Evolutionary conservation across 164 flowering plant species (phyloP).

Genomic region (Cinnamomum chago): DNA sequence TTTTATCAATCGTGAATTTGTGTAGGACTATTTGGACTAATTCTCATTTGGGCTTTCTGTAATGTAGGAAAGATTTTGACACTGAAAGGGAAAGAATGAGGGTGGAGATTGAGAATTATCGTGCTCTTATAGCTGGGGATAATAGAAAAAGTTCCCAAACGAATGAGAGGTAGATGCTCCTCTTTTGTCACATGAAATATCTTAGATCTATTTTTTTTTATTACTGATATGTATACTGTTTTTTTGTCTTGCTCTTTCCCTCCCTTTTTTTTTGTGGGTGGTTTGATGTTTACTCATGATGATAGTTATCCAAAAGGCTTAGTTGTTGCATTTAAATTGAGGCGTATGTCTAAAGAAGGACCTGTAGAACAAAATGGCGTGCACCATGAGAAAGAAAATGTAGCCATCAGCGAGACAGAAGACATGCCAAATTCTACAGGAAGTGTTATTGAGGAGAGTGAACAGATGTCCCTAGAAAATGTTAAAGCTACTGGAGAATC

Average conservation of each 20-base stretch:
- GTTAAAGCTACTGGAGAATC: constrained; percentile 16
- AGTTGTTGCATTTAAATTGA: constrained; percentile 71
- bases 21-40: not conserved
- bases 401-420: constrained; percentile 16
- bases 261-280: not conserved
- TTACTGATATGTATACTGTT: not conserved
- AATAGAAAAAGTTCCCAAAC: constrained; percentile 31
- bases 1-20: not conserved
- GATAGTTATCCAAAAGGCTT: constrained; percentile 88
- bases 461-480: constrained; percentile 25
- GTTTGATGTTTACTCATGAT: not conserved
- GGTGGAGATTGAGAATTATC: constrained; percentile 40
- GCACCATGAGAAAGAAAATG: constrained; percentile 21
- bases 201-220: not conserved
- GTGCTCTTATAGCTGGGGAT: constrained; percentile 21
- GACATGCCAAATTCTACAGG: constrained; percentile 21
- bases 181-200: not conserved
- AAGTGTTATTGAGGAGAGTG: constrained; percentile 19
- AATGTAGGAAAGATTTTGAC: constrained; percentile 77
- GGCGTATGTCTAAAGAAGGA: constrained; percentile 30
- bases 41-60: not conserved
- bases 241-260: not conserved
- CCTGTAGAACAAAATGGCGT: constrained; percentile 29
- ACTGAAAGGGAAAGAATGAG: constrained; percentile 44
- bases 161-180: constrained; percentile 40